phyloP scores from a whole-genome alignment of 2,329 filamentous ascomycete species.

The Verticillium isaacii region DNA sequence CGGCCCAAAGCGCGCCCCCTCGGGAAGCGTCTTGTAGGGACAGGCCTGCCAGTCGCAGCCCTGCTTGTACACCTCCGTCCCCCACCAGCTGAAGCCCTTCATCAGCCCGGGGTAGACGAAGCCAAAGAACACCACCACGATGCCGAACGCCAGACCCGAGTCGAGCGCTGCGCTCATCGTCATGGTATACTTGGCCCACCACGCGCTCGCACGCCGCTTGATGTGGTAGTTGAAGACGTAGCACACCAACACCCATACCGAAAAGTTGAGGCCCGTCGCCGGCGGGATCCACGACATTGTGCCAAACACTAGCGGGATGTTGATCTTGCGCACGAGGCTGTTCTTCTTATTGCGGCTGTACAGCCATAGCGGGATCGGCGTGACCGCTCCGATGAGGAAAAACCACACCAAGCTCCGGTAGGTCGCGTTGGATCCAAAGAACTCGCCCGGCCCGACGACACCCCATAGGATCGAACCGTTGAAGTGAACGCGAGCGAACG shows the following conservation, averaged over 20 bases:
- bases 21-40: slow-evolving; percentile 58
- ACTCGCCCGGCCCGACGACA: slow-evolving; percentile 75
- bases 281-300: slow-evolving; percentile 83
- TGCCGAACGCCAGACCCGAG: slow-evolving; percentile 75
- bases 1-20: slow-evolving; percentile 64
- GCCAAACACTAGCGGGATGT: slow-evolving; percentile 78
- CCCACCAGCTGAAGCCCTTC: slow-evolving; percentile 78
- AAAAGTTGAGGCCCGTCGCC: slow-evolving; percentile 82
- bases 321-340: slow-evolving; percentile 69
- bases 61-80: slow-evolving; percentile 77
- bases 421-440: slow-evolving; percentile 72
- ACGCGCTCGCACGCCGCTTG: slow-evolving; percentile 62
- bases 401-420: slow-evolving; percentile 78
- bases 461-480: slow-evolving; percentile 89
- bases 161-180: slow-evolving; percentile 79
- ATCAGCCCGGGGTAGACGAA: slow-evolving; percentile 78
- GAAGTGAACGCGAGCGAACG: slow-evolving; percentile 83
- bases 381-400: slow-evolving; percentile 70
- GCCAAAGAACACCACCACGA: slow-evolving; percentile 80
- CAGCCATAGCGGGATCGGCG: slow-evolving; percentile 71
- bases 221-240: slow-evolving; percentile 79
- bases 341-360: slow-evolving; percentile 55
- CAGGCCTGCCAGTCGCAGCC: slow-evolving; percentile 85
- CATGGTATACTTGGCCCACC: slow-evolving; percentile 94
- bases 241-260: slow-evolving; percentile 80